A percentile compares a stretch with the other conserved stretches of the same genome.
These are phyloP conservation scores for Saraca asoca DNA, from an alignment of 331 rosid genomes.

Conservation along the genomic window DNA sequence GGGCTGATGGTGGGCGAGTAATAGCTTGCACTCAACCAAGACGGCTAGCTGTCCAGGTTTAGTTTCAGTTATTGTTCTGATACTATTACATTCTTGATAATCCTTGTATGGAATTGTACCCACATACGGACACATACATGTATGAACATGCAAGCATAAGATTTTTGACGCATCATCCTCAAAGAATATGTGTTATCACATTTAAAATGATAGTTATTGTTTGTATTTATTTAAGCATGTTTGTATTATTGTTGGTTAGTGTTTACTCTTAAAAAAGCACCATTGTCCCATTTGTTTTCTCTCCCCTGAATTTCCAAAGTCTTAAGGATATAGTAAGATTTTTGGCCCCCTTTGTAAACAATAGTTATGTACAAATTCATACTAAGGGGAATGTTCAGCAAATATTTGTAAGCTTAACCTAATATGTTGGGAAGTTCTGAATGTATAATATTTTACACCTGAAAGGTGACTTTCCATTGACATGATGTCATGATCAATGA, in stretches of 20 bases:
- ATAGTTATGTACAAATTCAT: neutral
- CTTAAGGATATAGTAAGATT: neutral
- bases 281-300: neutral
- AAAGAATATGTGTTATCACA: neutral
- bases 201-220: too few relatives aligned
- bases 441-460: neutral
- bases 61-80: neutral
- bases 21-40: slow-evolving; percentile 96
- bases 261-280: neutral
- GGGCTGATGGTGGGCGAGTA: slow-evolving; percentile 87
- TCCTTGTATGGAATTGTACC: neutral
- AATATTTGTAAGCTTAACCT: neutral
- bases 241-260: neutral
- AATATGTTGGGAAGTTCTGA: slow-evolving; percentile 1
- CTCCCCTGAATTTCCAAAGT: neutral
- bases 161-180: neutral
- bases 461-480: neutral
- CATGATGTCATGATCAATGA: neutral
- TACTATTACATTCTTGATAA: neutral
- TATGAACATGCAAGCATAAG: too few relatives aligned
- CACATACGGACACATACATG: neutral
- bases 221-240: too few relatives aligned
- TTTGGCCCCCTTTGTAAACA: neutral
- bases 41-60: slow-evolving; percentile 91
- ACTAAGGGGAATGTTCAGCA: neutral